Evolutionary conservation across 495 filamentous ascomycete species (phyloP), one percentile per base, ranked within the genome.

Genomic region (Neurospora discreta): DNA sequence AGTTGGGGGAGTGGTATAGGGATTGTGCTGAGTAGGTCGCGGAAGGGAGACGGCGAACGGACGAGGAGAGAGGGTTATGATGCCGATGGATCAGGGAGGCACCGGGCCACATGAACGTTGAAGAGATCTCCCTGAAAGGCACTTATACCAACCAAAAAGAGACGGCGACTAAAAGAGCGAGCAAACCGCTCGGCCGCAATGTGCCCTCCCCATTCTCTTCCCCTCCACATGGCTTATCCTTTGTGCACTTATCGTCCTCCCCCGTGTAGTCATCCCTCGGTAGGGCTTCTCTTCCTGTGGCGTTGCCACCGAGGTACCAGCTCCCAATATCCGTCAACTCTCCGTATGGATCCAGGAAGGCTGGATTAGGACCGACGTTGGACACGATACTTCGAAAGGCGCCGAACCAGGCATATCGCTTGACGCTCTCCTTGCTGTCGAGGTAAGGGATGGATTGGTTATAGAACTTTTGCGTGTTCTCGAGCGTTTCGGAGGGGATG

Each of bases 401-500:
- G 43, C 89, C 89, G 73, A 92, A 92, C 81, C 88, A 91, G 20
- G 86, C 85, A 73, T 91, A 91, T 40, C 81, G 83, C 52, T 80
- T 82, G 6, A 90, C 80, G 43, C 79, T 84, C 58, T 80, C 77
- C 43, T 82, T 70, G 9, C 78, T 75, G 71, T 90, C 89, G 39
- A 90, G 81, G 71, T 84, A 89, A 39, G 81, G 76, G 4, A 81
- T 73, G 8, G 81, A 84, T 65, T 79, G 76, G 74, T 90, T 90
- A 74, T 84, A 90, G 76, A 89, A 89, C 2, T 71, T 69, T 74
- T 91, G 85, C 26, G 86, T 86, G 5, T 81, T 81, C 15, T 75
- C 46, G 65, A 89, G 75, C 8, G 73, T 75, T 69, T 82, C 76
- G 75, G 84, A 75, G 39, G 81, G 68, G 68, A 79, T 77, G 30